Percentiles rank a stretch among this genome's conserved stretches.
phyloP scores from a whole-genome alignment of 164 flowering plant species.

The Umbilicus rupestris region DNA sequence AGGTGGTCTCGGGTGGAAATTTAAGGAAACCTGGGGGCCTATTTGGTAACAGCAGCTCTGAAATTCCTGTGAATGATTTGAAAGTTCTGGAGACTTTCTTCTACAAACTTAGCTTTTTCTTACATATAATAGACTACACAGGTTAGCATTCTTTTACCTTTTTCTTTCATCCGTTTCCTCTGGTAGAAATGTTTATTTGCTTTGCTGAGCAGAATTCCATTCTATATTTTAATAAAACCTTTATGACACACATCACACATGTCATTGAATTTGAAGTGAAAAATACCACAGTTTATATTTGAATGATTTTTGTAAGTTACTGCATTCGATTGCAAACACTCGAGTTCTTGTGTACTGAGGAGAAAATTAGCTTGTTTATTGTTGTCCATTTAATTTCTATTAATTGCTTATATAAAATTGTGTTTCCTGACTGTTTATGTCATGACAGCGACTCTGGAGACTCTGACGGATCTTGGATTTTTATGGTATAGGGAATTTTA shows the following conservation, averaged over 20 bases:
- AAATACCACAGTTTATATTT: neutral
- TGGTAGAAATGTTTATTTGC: neutral
- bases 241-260: neutral
- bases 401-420: neutral
- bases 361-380: too few species aligned
- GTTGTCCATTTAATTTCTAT: neutral
- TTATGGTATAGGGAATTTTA: slow-evolving; percentile 97
- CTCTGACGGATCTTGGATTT: slow-evolving; percentile 90
- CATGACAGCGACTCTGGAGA: slow-evolving; percentile 67
- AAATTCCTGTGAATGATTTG: slow-evolving; percentile 71
- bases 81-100: slow-evolving; percentile 94
- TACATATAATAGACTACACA: slow-evolving; percentile 83
- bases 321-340: too few species aligned
- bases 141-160: slow-evolving; percentile 31
- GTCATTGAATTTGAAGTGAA: neutral
- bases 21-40: slow-evolving; percentile 90
- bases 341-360: too few species aligned
- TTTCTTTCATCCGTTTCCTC: neutral
- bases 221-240: too few species aligned
- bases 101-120: slow-evolving; percentile 94
- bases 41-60: slow-evolving; percentile 81
- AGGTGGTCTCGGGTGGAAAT: slow-evolving; percentile 96
- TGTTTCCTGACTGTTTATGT: slow-evolving; percentile 5
- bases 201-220: too few species aligned
- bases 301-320: neutral